These are phyloP conservation scores for Harringtonia lauricola DNA, from an alignment of 2,329 filamentous ascomycete genomes.

Conservation along the genomic window DNA sequence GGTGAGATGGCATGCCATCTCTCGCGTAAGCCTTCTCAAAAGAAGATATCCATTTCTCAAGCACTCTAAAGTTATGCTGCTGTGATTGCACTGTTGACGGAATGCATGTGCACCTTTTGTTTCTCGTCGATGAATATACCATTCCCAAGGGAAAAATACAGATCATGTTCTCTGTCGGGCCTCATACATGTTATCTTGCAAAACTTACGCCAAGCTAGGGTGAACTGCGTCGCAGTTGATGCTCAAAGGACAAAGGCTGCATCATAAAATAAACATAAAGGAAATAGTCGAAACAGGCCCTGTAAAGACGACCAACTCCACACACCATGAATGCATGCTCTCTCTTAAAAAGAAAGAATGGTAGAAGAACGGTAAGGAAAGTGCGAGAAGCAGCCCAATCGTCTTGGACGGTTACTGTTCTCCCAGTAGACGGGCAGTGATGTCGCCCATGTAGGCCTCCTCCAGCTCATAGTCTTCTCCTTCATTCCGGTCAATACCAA, in stretches of 20 bases:
- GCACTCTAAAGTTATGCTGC: no score
- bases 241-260: background rate
- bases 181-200: background rate
- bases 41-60: no score
- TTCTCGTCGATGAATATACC: no score
- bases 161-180: background rate
- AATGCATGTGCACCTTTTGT: background rate
- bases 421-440: constrained; percentile 74
- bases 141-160: no score
- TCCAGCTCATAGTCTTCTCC: constrained; percentile 80
- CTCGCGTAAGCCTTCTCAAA: no score
- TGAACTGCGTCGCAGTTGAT: background rate
- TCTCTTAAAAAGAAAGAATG: background rate
- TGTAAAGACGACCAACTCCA: no score
- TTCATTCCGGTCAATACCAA: constrained; percentile 68
- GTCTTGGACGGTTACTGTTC: constrained; percentile 47
- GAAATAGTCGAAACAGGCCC: background rate
- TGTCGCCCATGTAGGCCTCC: constrained; percentile 80
- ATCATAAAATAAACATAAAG: background rate
- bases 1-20: no score
- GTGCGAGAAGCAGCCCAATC: no score
- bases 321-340: background rate
- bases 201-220: constrained; percentile 1
- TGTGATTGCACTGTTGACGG: no score
- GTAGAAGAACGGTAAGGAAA: background rate